A percentile compares a stretch with the other conserved stretches of the same genome.
Conservation (phyloP, 2,329 filamentous ascomycete species). For the Nigrospora oryzae region DNA sequence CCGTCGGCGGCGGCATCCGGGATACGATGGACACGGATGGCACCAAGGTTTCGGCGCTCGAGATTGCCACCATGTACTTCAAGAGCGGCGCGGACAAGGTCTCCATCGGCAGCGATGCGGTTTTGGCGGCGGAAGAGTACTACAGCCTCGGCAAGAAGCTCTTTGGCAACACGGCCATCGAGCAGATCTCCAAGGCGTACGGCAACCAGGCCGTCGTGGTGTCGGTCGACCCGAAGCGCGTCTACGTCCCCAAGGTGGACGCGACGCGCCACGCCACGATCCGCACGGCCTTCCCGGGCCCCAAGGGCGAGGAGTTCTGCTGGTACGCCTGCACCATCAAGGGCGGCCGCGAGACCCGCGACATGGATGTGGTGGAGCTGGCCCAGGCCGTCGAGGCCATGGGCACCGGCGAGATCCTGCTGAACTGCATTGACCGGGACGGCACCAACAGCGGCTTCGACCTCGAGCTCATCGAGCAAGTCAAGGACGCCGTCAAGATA, state of each 20-base stretch:
- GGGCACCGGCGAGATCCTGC: conserved; percentile 86
- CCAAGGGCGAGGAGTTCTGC: conserved; percentile 70
- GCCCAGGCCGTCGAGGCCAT: conserved; percentile 87
- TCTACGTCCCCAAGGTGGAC: conserved; percentile 69
- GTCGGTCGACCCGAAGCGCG: conserved; percentile 84
- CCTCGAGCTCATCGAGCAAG: conserved; percentile 79
- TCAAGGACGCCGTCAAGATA: conserved; percentile 80
- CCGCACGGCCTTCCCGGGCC: conserved; percentile 60
- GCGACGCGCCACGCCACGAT: conserved; percentile 69
- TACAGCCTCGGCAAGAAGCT: conserved; percentile 61
- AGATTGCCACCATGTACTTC: conserved; percentile 96
- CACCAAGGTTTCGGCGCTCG: conserved; percentile 76
- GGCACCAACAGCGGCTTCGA: conserved; percentile 94
- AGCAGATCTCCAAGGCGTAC: conserved; percentile 88
- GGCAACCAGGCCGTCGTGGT: conserved; percentile 96
- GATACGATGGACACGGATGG: conserved; percentile 88
- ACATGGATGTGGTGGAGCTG: conserved; percentile 86
- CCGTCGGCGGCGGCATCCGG: conserved; percentile 89
- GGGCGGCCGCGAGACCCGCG: conserved; percentile 87
- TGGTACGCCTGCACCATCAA: conserved; percentile 99
- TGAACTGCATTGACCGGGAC: conserved; percentile 97
- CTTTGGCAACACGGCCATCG: conserved; percentile 80
- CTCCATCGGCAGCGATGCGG: conserved; percentile 91
- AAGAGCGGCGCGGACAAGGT: conserved; percentile 96
- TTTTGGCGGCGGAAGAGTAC: conserved; percentile 87